phyloP scores from a whole-genome alignment of 2,329 filamentous ascomycete species.

The Chaetomium sp. region DNA sequence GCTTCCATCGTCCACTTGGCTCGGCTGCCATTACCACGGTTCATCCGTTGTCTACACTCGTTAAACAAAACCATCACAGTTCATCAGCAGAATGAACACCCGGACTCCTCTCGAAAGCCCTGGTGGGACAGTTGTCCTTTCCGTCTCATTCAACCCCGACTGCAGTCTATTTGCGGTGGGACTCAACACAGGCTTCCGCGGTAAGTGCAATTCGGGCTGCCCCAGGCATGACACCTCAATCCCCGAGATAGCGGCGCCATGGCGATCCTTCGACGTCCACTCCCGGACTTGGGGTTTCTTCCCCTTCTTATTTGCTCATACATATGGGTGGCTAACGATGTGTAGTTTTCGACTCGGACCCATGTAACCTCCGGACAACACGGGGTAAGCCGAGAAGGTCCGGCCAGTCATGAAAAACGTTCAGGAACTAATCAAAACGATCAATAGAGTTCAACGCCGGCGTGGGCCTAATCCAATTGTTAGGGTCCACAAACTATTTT shows the following conservation, averaged over 20 bases:
- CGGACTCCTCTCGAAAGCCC: constrained; percentile 77
- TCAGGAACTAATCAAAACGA: constrained; percentile 1
- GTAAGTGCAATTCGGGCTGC: constrained; percentile 38
- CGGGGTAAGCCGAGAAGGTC: constrained; percentile 25
- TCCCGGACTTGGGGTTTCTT: too few relatives aligned
- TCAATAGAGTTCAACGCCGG: constrained; percentile 68
- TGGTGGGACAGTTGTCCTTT: constrained; percentile 67
- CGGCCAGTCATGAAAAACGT: neutral
- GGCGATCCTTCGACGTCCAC: too few relatives aligned
- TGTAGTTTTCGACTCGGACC: constrained; percentile 65
- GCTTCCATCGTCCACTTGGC: neutral
- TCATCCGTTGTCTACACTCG: neutral
- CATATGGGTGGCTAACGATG: constrained; percentile 23
- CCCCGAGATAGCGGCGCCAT: too few relatives aligned
- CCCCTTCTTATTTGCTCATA: neutral
- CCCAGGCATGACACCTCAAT: neutral
- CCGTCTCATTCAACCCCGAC: constrained; percentile 79
- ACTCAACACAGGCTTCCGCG: constrained; percentile 76
- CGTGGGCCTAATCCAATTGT: constrained; percentile 77
- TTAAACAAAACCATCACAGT: neutral
- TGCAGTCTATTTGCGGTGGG: constrained; percentile 81
- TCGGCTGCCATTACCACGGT: neutral
- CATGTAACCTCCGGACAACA: constrained; percentile 59
- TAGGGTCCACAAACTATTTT: constrained; percentile 78
- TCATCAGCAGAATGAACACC: constrained; percentile 67